These are phyloP conservation scores for Ormosia semicastrata DNA, from an alignment of 306 rosid genomes.

Conservation along the genomic window DNA sequence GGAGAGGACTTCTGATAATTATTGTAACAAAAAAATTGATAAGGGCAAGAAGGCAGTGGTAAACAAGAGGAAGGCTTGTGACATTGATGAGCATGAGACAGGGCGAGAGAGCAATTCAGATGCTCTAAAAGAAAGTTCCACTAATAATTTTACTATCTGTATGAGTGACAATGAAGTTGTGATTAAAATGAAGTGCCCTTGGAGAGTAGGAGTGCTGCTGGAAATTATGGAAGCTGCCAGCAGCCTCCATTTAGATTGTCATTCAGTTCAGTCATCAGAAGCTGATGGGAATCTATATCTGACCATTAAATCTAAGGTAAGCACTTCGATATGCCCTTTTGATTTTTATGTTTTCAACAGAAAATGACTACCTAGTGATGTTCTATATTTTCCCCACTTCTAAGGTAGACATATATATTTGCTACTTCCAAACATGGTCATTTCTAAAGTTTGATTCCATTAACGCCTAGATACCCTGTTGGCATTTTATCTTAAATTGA, in stretches of 20 bases:
- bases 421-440: background rate
- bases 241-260: slow-evolving; percentile 57
- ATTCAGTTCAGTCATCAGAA: slow-evolving; percentile 71
- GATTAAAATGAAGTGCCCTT: slow-evolving; percentile 58
- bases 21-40: slow-evolving; percentile 49
- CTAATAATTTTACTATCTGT: slow-evolving; percentile 40
- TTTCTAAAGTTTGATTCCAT: too few relatives aligned
- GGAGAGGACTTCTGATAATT: slow-evolving; percentile 67
- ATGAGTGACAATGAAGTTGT: slow-evolving; percentile 45
- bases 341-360: background rate
- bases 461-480: background rate
- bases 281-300: slow-evolving; percentile 56
- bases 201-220: slow-evolving; percentile 53
- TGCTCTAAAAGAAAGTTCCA: slow-evolving; percentile 26
- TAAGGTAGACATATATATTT: background rate
- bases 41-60: slow-evolving; percentile 45
- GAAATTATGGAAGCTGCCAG: slow-evolving; percentile 68
- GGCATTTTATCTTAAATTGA: background rate
- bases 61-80: slow-evolving; percentile 73
- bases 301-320: slow-evolving; percentile 65
- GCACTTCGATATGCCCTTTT: slow-evolving; percentile 10
- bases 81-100: slow-evolving; percentile 48
- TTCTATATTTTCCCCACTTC: background rate
- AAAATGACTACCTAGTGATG: background rate
- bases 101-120: slow-evolving; percentile 35